Base-by-base conservation (phyloP, 2,329 filamentous ascomycete species). In the Aplosporella prunicola region DNA sequence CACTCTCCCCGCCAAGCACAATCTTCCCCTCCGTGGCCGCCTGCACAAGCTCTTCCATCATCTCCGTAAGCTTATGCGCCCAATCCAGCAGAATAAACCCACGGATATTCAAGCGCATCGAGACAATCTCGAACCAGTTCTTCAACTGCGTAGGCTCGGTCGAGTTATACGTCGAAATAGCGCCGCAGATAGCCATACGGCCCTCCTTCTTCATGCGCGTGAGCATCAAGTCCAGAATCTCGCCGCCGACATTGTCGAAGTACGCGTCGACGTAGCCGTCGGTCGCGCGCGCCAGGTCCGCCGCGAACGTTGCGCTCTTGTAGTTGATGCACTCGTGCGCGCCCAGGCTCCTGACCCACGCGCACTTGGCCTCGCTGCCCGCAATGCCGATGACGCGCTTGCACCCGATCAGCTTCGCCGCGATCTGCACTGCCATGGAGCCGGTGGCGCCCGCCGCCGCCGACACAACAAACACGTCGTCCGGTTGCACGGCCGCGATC, bases 401-500 rank as follows among this genome's bases (percentile, higher is more conserved):
- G 29, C 65, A 38, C 9, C 35, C 35, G 1, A 32, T 62, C 4
- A 70, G 43, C 40, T 67, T 57, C 51, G 68, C 68, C 6, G 69
- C 71, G 43, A 74, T 67, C 52, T 75, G 71, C 9, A 73, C 82
- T 0, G 76, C 82, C 1, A 88, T 74, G 50, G 72, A 80, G 1
- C 83, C 83, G 0, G 83, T 88, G 0, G 82, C 82, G 2, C 83
- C 83, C 0, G 82, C 83, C 2, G 83, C 83, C 4, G 81, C 82
- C 5, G 76, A 81, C 0, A 89, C 79, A 5, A 88, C 81, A 1
- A 89, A 81, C 4, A 80, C 77, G 46, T 88, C 80, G 5, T 81
- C 81, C 1, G 70, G 57, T 55, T 79, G 75, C 28, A 80, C 74
- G 36, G 80, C 63, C 2, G 74, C 82, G 31, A 88, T 72, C 39